Conservation (phyloP, 2,329 filamentous ascomycete genomes). For the Cladosporium sp. region DNA sequence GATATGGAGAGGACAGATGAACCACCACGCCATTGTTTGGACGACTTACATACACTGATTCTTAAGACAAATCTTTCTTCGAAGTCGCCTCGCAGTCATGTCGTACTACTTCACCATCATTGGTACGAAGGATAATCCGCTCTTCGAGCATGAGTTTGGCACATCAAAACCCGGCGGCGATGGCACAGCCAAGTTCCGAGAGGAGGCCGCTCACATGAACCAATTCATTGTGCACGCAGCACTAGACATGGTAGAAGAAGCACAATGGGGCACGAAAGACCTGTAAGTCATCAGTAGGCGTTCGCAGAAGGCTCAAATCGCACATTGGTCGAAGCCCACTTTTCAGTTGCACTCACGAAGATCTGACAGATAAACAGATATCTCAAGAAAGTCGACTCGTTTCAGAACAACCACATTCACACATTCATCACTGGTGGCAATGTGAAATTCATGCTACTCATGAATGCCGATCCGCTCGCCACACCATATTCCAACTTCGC, state of each 20-base stretch:
- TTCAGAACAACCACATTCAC: constrained; percentile 87
- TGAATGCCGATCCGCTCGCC: constrained; percentile 61
- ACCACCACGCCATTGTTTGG: too few relatives aligned
- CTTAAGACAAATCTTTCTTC: not conserved
- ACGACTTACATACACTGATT: too few relatives aligned
- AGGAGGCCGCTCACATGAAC: constrained; percentile 88
- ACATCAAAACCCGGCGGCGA: constrained; percentile 95
- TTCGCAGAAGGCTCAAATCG: too few relatives aligned
- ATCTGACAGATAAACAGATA: constrained; percentile 58
- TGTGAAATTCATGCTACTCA: constrained; percentile 89
- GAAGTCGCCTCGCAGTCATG: constrained; percentile 51
- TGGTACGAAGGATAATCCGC: constrained; percentile 88
- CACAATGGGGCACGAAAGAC: constrained; percentile 83
- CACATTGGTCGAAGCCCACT: not conserved
- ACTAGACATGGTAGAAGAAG: constrained; percentile 91
- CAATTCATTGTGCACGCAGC: constrained; percentile 95
- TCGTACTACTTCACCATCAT: constrained; percentile 99
- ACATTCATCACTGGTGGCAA: constrained; percentile 92
- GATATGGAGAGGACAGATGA: not conserved
- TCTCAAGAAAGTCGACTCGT: constrained; percentile 93
- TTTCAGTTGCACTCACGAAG: not conserved
- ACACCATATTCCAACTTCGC: constrained; percentile 32
- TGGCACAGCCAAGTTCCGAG: constrained; percentile 80
- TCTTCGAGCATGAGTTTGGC: constrained; percentile 96
- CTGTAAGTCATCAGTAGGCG: constrained; percentile 55